Base-by-base conservation (phyloP, 495 filamentous ascomycete genomes). In the Neurospora sp. region DNA sequence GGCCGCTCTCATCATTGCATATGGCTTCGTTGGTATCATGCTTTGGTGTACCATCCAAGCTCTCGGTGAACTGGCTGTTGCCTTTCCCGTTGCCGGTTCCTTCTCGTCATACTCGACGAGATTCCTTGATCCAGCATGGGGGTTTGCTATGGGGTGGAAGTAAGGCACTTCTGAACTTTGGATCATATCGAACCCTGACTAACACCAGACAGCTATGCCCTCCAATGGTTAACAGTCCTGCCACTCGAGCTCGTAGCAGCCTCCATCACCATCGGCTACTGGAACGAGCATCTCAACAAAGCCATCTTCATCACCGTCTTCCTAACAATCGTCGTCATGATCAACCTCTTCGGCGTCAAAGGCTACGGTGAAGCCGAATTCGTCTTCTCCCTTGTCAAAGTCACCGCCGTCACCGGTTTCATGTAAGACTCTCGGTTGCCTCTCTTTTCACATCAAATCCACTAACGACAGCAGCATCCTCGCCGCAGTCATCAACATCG, bases 101-200 rank as follows among this genome's bases (percentile, higher is more conserved):
- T 98, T 98, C 80, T 91, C 94, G 14, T 90, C 93, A 42, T 97
- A 94, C 80, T 97, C 94, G 20, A 97, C 93, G 42, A 88, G 95
- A 35, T 98, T 98, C 77, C 78, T 98, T 10, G 94, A 98, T 77
- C 94, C 94, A 12, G 93, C 95, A 3, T 98, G 94, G 95, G 96
- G 96, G 0, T 98, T 98, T 77, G 94, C 96, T 65, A 97, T 97
- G 93, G 96, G 96, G 38, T 97, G 94, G 95, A 97, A 97, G 85
- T 89, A 75, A 80, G 86, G 87, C 39, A 65, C 73, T 68, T 22
- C 31, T 41, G 59, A 22, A 42, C 40, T 70, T 16, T 35, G 27
- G 27, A 22, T 40, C 16, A n/a, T 17, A 16, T 14, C 22, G 16
- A 40, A 48, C 37, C 37, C 14, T 17, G 37, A 44, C 22, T 70